Evolutionary conservation across 1,284 basidiomycete species (phyloP), one percentile per base, ranked within the genome.

Genomic region (Trametes polyzona): DNA sequence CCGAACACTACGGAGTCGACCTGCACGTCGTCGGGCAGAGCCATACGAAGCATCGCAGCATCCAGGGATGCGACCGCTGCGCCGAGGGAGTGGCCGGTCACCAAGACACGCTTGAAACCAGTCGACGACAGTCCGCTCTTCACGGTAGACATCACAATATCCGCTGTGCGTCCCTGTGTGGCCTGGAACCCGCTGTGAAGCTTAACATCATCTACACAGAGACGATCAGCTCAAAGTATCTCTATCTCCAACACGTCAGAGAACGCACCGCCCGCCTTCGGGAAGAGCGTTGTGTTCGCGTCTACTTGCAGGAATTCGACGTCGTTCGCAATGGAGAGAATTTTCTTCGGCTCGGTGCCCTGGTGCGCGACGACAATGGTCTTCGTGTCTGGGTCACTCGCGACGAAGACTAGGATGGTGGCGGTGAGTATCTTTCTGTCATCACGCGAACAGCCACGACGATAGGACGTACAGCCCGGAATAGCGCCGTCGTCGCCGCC

Each of bases 401-500:
- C 78, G 37, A 81, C 66, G 60, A 74, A 80, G 66, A 74, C 64
- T 65, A 47, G 3, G 23, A 7, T 17, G 9, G 23, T 12, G 3
- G 12, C 5, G 30, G 6, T 17, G 16, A 47, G 7, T n/a, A 19
- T 39, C n/a, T 11, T 14, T 24, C 21, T 24, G 14, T 24, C 36
- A 35, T 47, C 33, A 33, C 39, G 36, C 43, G n/a, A n/a, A n/a
- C n/a, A n/a, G n/a, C n/a, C n/a, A n/a, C n/a, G n/a, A n/a, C n/a
- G 19, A 17, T 8, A n/a, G 36, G n/a, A 61, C 62, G 49, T 55
- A 63, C 62, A 63, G 2, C 39, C 40, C n/a, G 62, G 62, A 26
- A 52, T 59, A 4, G 48, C 48, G 17, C 61, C 55, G 3, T 83
- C 83, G 62, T 88, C 77, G 5, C 86, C 86, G 27, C 86, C 87